These are phyloP conservation scores for Hypoxylon cercidicola DNA, from an alignment of 495 filamentous ascomycete genomes.

Conservation along the genomic window DNA sequence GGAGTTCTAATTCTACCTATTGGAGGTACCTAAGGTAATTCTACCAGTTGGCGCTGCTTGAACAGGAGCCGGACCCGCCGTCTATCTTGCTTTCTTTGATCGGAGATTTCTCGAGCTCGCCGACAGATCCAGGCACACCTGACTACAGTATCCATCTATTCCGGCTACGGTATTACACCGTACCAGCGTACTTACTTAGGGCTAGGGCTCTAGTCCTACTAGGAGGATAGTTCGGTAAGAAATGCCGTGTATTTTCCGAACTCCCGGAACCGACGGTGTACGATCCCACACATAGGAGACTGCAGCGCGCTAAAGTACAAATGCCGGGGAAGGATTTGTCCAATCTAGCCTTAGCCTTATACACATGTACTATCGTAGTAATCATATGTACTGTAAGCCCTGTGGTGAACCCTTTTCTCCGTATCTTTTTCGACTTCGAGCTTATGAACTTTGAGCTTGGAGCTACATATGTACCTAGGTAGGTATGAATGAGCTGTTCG, in stretches of 20 bases:
- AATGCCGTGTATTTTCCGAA: slow-evolving; percentile 37
- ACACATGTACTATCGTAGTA: background rate
- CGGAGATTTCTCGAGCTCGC: background rate
- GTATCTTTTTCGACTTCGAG: too few relatives aligned
- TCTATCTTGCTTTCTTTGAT: slow-evolving; percentile 7
- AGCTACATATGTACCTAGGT: background rate
- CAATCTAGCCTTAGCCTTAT: slow-evolving; percentile 12
- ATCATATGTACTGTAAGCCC: background rate
- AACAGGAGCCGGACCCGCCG: slow-evolving; percentile 8
- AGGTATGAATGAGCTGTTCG: background rate
- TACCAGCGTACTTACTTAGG: too few relatives aligned
- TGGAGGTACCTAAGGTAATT: too few relatives aligned
- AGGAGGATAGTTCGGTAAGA: slow-evolving; percentile 1
- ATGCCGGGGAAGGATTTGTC: background rate
- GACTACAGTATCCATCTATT: too few relatives aligned
- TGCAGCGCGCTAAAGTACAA: slow-evolving; percentile 18
- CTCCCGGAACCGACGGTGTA: slow-evolving; percentile 13
- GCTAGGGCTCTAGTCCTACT: too few relatives aligned
- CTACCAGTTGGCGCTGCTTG: slow-evolving; percentile 29
- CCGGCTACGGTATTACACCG: too few relatives aligned
- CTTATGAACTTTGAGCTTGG: too few relatives aligned
- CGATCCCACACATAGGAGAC: background rate
- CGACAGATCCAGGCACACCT: background rate
- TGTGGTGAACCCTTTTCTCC: background rate
- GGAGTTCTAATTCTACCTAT: too few relatives aligned